A percentile compares a stretch with the other conserved stretches of the same genome.
Conservation (phyloP, 2,329 filamentous ascomycete species). For the Venturia carpophila region DNA sequence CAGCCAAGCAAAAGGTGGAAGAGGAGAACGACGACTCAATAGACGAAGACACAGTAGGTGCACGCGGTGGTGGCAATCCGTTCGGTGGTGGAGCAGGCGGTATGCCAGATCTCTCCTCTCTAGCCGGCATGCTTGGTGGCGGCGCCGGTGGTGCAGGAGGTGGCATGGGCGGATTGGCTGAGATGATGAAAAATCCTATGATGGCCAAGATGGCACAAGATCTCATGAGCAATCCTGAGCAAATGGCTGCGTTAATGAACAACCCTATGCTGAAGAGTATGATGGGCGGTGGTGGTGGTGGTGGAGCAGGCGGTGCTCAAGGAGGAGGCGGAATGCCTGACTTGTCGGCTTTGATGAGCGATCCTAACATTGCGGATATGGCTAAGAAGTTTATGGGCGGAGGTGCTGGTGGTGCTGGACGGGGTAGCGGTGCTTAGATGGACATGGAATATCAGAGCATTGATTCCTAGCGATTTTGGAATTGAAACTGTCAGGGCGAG, state of each 20-base stretch:
- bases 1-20: constrained; percentile 77
- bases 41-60: constrained; percentile 36
- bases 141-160: constrained; percentile 53
- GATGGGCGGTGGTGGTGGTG: constrained; percentile 28
- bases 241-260: constrained; percentile 82
- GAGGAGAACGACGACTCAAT: constrained; percentile 59
- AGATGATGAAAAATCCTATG: constrained; percentile 97
- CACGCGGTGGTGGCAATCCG: constrained; percentile 27
- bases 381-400: constrained; percentile 62
- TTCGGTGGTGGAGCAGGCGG: constrained; percentile 32
- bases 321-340: constrained; percentile 76
- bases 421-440: constrained; percentile 16
- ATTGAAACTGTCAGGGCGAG: not conserved
- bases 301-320: constrained; percentile 51
- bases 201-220: constrained; percentile 96
- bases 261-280: constrained; percentile 84
- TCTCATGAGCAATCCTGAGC: constrained; percentile 90
- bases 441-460: not conserved
- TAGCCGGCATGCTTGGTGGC: constrained; percentile 44
- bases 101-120: constrained; percentile 34
- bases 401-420: constrained; percentile 30
- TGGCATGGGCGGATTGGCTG: constrained; percentile 82
- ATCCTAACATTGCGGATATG: constrained; percentile 89
- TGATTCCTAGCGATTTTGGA: not conserved
- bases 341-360: constrained; percentile 75